Evolutionary conservation across 768 basidiomycete genomes (phyloP).

Genomic region (Dentipellis sp.): DNA sequence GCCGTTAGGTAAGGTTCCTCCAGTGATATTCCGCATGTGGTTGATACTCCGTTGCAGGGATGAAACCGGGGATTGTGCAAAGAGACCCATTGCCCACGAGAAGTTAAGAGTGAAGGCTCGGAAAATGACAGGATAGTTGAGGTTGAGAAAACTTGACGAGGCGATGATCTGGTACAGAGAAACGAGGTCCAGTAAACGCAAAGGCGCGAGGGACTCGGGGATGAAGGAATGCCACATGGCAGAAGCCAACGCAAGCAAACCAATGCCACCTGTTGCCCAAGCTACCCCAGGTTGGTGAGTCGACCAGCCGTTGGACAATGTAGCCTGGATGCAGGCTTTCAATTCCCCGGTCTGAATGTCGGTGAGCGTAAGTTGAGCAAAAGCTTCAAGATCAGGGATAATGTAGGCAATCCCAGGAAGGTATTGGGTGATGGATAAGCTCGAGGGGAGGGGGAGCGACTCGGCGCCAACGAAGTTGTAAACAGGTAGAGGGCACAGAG

Average conservation of each 20-base stretch:
- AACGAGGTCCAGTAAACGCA: slow-evolving; percentile 74
- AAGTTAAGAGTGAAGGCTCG: slow-evolving; percentile 80
- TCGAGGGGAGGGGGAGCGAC: slow-evolving; percentile 52
- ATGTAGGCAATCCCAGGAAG: slow-evolving; percentile 78
- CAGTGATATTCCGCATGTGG: slow-evolving; percentile 74
- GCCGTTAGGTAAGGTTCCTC: slow-evolving; percentile 60
- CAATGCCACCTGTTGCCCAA: slow-evolving; percentile 65
- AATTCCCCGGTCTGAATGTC: slow-evolving; percentile 61
- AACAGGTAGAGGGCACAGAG: slow-evolving; percentile 72
- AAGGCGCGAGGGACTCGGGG: slow-evolving; percentile 52
- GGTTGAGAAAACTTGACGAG: slow-evolving; percentile 63
- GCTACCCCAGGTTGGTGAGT: slow-evolving; percentile 64
- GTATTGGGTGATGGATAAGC: slow-evolving; percentile 41
- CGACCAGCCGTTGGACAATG: slow-evolving; percentile 87
- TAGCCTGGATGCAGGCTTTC: slow-evolving; percentile 87
- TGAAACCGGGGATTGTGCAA: slow-evolving; percentile 42
- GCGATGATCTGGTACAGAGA: slow-evolving; percentile 82
- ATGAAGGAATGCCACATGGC: slow-evolving; percentile 46
- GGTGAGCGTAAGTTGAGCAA: slow-evolving; percentile 66
- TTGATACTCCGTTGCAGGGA: slow-evolving; percentile 72
- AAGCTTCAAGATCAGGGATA: slow-evolving; percentile 90
- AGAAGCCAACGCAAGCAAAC: slow-evolving; percentile 48
- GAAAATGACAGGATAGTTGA: slow-evolving; percentile 86
- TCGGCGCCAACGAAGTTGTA: slow-evolving; percentile 87
- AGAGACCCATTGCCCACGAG: slow-evolving; percentile 78